Base-by-base conservation (phyloP, 441 rosid species). In the Gossypium gossypioides region DNA sequence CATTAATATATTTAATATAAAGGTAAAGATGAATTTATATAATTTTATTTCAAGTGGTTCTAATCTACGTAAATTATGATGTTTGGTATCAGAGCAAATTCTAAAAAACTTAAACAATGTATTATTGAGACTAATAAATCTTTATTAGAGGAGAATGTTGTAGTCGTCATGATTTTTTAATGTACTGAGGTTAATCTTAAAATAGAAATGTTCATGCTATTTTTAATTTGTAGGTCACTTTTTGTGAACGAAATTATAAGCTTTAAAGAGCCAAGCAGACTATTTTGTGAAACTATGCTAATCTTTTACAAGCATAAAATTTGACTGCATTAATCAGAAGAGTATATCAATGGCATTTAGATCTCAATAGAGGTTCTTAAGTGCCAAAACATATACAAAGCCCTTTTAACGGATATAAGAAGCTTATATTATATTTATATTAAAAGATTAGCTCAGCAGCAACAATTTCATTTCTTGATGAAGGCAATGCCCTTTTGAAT, bases 401-500 rank as follows among this genome's bases (percentile, higher is more conserved):
- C 22, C 42, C 6, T 16, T 0, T 59, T 37, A 16, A 16, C 54
- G 54, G 34, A 32, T 40, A 18, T n/a, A n/a, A 40, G 29, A 13
- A 55, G 54, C 42, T 37, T 13, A 64, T 24, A 5, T 32, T 32
- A 32, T 32, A 29, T 29, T 4, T 4, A 29, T 6, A n/a, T 54
- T 12, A 48, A 55, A 10, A 68, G 21, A 6, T 6, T n/a, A 29
- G 2, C 27, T 57, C 18, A 27, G 37, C 68, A 29, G 4, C n/a
- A 15, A 2, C 27, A 19, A 19, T 16, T 52, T 86, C 82, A 89
- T 79, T 89, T 86, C 71, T 66, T 87, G 80, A 84, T 78, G 72
- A 86, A 87, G 65, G 84, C 79, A 0, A 82, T 67, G 13, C 91
- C 94, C 82, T 89, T 87, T 75, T 86, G 85, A 74, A 86, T 89